These are phyloP conservation scores for Arthrobotrys iridis DNA, from an alignment of 2,329 filamentous ascomycete species.

Conservation along the genomic window DNA sequence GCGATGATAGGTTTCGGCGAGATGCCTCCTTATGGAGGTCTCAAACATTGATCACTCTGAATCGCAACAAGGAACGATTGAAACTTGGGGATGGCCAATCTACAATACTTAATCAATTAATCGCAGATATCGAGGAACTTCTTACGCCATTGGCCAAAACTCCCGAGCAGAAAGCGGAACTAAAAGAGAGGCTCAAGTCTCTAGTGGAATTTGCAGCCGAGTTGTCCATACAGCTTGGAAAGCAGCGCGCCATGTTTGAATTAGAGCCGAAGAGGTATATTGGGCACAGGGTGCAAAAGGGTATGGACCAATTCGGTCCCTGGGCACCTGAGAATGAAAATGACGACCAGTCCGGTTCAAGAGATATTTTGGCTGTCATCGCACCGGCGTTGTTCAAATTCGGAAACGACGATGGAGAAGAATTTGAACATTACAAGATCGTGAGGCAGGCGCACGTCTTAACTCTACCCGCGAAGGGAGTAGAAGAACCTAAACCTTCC, in stretches of 20 bases:
- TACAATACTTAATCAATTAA: slow-evolving; percentile 11
- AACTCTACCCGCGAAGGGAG: slow-evolving; percentile 12
- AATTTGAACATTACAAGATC: slow-evolving; percentile 36
- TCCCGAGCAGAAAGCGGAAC: slow-evolving; percentile 4
- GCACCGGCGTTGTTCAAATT: slow-evolving; percentile 49
- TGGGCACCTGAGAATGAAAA: slow-evolving; percentile 28
- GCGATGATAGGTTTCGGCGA: slow-evolving; percentile 27
- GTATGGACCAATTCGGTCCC: slow-evolving; percentile 37
- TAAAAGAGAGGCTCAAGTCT: slow-evolving; percentile 20
- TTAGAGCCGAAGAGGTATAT: slow-evolving; percentile 42
- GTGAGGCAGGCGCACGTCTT: slow-evolving; percentile 34
- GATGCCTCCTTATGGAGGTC: slow-evolving; percentile 52
- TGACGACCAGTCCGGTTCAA: slow-evolving; percentile 24
- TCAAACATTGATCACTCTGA: slow-evolving; percentile 37
- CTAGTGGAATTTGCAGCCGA: slow-evolving; percentile 33
- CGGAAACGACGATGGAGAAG: slow-evolving; percentile 51
- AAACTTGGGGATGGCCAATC: slow-evolving; percentile 13
- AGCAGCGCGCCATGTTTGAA: slow-evolving; percentile 52
- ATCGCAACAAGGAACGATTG: slow-evolving; percentile 37
- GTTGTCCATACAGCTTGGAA: slow-evolving; percentile 36
- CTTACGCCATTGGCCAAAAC: slow-evolving; percentile 29
- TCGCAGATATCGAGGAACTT: slow-evolving; percentile 27
- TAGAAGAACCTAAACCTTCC: background rate
- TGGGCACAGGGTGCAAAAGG: slow-evolving; percentile 13
- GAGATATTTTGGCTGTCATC: slow-evolving; percentile 37